Evolutionary conservation across 768 basidiomycete species (phyloP).

Genomic region (Suillus hirtellus): DNA sequence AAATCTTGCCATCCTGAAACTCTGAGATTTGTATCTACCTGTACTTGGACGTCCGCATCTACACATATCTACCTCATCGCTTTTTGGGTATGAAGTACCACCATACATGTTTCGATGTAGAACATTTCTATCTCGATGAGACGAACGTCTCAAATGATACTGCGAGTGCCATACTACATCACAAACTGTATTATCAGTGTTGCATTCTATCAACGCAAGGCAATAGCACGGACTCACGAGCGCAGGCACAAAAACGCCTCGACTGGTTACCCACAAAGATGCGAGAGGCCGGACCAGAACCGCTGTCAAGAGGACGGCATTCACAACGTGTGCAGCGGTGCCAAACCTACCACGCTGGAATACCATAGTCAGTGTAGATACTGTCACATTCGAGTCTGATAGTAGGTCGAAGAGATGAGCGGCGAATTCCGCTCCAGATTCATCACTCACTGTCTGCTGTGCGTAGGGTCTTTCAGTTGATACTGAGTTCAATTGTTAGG

Average conservation of each 20-base stretch:
- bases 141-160: constrained; percentile 50
- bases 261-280: constrained; percentile 65
- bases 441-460: constrained; percentile 42
- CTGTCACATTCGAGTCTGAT: constrained; percentile 49
- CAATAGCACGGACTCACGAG: constrained; percentile 40
- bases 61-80: no score
- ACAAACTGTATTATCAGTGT: constrained; percentile 21
- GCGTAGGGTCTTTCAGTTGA: constrained; percentile 53
- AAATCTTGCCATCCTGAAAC: no score
- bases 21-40: no score
- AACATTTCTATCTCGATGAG: no score
- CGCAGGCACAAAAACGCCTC: constrained; percentile 62
- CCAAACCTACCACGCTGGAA: constrained; percentile 63
- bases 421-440: background rate
- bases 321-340: constrained; percentile 60
- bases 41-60: no score
- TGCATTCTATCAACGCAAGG: constrained; percentile 19
- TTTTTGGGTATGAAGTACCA: no score
- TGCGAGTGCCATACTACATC: constrained; percentile 45
- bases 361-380: constrained; percentile 64
- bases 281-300: constrained; percentile 64
- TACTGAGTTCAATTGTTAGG: constrained; percentile 63
- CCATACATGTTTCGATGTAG: no score
- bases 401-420: background rate
- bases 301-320: constrained; percentile 66